Evolutionary conservation across 805 yeast genomes (phyloP).

Genomic region (Kodamaea restingae): DNA sequence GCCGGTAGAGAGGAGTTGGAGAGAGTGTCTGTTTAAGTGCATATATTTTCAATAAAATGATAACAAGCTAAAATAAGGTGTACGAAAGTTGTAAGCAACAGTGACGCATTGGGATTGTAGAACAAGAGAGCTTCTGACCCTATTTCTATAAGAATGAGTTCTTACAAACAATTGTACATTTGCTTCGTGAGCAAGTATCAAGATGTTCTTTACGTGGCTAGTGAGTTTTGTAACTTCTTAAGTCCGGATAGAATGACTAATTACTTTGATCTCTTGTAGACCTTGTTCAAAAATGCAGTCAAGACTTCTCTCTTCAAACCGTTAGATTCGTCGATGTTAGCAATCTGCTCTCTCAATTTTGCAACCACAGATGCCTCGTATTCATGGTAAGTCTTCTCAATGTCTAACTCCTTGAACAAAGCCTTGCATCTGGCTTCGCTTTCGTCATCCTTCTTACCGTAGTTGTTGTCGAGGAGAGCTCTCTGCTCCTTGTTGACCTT

Average conservation of each 20-base stretch:
- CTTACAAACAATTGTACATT: no score
- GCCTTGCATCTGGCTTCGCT: conserved; percentile 69
- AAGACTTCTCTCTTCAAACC: conserved; percentile 93
- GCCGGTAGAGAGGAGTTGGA: conserved; percentile 95
- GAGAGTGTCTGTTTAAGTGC: conserved; percentile 45
- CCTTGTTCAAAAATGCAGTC: conserved; percentile 78
- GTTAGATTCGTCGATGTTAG: conserved; percentile 76
- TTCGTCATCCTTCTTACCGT: conserved; percentile 74
- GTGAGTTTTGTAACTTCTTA: no score
- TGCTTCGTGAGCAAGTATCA: no score
- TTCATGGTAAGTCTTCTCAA: conserved; percentile 64
- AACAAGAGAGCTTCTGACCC: no score
- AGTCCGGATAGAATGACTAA: no score
- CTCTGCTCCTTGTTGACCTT: conserved; percentile 80
- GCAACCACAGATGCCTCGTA: conserved; percentile 79
- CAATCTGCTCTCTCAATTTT: conserved; percentile 61
- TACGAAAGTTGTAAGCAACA: not conserved
- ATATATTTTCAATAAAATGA: not conserved
- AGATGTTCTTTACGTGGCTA: no score
- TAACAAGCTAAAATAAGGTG: not conserved
- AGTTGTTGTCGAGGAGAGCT: conserved; percentile 74
- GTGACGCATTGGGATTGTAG: not conserved
- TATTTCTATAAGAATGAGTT: no score
- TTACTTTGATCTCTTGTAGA: conserved; percentile 90
- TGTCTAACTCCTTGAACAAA: conserved; percentile 67